phyloP scores from a whole-genome alignment of 331 rosid species.

The Ulmus americana region DNA sequence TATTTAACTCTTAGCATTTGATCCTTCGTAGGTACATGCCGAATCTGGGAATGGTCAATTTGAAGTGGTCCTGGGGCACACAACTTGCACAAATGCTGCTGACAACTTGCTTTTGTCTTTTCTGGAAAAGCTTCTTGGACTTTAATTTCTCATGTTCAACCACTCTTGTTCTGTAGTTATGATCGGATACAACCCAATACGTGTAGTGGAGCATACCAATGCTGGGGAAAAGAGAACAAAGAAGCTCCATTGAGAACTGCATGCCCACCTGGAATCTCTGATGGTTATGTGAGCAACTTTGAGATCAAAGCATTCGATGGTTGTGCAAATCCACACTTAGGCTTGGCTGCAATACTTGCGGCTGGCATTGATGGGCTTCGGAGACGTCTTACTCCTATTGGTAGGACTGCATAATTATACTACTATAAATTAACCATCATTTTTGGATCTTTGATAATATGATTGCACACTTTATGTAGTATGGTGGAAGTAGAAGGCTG shows the following conservation, averaged over 20 bases:
- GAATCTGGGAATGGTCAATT: conserved; percentile 89
- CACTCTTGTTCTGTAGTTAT: conserved; percentile 42
- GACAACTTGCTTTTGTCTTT: conserved; percentile 47
- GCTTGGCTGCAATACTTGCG: conserved; percentile 71
- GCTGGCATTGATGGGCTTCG: conserved; percentile 95
- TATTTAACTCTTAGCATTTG: conserved; percentile 12
- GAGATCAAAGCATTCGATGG: conserved; percentile 90
- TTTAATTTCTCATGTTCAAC: background rate
- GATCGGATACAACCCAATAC: conserved; percentile 76
- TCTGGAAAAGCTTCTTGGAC: background rate
- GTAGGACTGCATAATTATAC: conserved; percentile 35
- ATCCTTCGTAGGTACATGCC: conserved; percentile 55
- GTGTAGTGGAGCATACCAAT: conserved; percentile 84
- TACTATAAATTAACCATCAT: background rate
- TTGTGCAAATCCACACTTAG: conserved; percentile 82
- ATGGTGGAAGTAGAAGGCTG: background rate
- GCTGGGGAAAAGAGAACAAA: conserved; percentile 91
- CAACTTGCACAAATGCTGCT: conserved; percentile 52
- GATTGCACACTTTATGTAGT: background rate
- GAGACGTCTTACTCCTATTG: conserved; percentile 60
- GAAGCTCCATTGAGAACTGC: conserved; percentile 84
- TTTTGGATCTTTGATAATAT: too few species aligned
- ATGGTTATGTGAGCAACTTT: conserved; percentile 72
- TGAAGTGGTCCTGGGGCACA: conserved; percentile 58
- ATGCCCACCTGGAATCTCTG: conserved; percentile 67